Percentiles rank a stretch among this genome's conserved stretches.
These are phyloP conservation scores for Pleurotus citrinopileatus DNA, from an alignment of 768 basidiomycete species.

Conservation along the genomic window DNA sequence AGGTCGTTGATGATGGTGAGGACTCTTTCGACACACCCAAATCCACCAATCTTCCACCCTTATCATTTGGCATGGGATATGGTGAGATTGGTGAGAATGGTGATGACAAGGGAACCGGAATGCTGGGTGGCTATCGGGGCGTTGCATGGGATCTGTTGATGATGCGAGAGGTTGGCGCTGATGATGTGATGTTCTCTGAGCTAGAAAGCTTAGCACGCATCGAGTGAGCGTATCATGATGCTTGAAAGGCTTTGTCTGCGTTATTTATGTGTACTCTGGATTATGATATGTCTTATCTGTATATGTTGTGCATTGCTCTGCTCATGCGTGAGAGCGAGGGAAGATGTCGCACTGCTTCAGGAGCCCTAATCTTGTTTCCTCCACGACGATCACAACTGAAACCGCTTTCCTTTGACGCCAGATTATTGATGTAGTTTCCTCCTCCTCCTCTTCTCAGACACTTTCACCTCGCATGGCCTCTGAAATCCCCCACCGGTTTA, in stretches of 20 bases:
- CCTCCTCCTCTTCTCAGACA: slow-evolving; percentile 9
- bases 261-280: slow-evolving; percentile 12
- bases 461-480: slow-evolving; percentile 28
- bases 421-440: slow-evolving; percentile 7
- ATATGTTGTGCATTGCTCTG: not conserved
- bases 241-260: slow-evolving; percentile 13
- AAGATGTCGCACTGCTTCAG: too few species aligned
- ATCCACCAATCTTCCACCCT: slow-evolving; percentile 50
- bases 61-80: slow-evolving; percentile 86
- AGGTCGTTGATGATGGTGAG: slow-evolving; percentile 71
- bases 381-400: too few species aligned
- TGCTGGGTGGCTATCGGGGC: slow-evolving; percentile 71
- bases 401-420: not conserved
- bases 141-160: slow-evolving; percentile 71
- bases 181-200: slow-evolving; percentile 73
- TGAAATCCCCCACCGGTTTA: slow-evolving; percentile 62
- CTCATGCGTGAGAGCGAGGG: too few species aligned
- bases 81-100: slow-evolving; percentile 66
- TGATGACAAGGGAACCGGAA: slow-evolving; percentile 70
- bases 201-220: slow-evolving; percentile 77
- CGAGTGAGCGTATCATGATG: slow-evolving; percentile 34
- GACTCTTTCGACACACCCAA: slow-evolving; percentile 73
- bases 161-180: slow-evolving; percentile 57
- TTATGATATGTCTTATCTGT: not conserved
- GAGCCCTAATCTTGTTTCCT: too few species aligned